A percentile compares a stretch with the other conserved stretches of the same genome.
These are phyloP conservation scores for Pseudogymnoascus sp. DNA, from an alignment of 2,329 filamentous ascomycete genomes.

Conservation along the genomic window DNA sequence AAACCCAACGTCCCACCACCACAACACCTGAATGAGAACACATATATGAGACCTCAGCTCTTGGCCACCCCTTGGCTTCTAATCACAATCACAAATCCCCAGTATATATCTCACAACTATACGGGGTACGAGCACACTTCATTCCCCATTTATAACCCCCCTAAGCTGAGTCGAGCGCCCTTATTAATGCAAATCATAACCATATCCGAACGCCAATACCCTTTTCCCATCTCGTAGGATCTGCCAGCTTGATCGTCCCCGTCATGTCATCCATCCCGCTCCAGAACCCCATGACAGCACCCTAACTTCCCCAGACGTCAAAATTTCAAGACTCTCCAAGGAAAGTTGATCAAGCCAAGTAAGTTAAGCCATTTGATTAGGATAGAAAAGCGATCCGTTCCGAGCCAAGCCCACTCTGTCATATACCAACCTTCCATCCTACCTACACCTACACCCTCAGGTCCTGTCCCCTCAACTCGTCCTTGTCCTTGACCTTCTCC, in stretches of 20 bases:
- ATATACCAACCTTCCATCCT: not conserved
- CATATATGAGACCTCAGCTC: constrained; percentile 1
- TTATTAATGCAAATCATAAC: not conserved
- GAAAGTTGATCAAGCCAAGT: not conserved
- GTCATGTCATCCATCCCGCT: not conserved
- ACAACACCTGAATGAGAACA: not conserved
- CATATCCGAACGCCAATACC: not conserved
- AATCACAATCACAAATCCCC: not conserved
- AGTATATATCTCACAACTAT: not conserved
- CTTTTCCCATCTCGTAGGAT: not conserved
- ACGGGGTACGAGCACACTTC: not conserved
- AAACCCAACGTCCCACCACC: not conserved
- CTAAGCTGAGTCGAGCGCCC: not conserved
- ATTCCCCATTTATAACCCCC: not conserved
- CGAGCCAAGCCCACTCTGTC: not conserved
- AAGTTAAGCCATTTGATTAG: not conserved
- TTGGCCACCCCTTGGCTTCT: not conserved
- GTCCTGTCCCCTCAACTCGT: not conserved
- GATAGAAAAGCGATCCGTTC: not conserved
- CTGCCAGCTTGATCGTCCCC: not conserved
- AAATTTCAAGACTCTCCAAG: not conserved
- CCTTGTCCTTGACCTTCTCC: not conserved
- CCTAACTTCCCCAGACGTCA: not conserved
- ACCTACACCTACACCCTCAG: not conserved
- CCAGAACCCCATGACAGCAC: not conserved